A percentile compares a stretch with the other conserved stretches of the same genome.
Conservation (phyloP, 345 rosid genomes). For the Salix arbutifolia region DNA sequence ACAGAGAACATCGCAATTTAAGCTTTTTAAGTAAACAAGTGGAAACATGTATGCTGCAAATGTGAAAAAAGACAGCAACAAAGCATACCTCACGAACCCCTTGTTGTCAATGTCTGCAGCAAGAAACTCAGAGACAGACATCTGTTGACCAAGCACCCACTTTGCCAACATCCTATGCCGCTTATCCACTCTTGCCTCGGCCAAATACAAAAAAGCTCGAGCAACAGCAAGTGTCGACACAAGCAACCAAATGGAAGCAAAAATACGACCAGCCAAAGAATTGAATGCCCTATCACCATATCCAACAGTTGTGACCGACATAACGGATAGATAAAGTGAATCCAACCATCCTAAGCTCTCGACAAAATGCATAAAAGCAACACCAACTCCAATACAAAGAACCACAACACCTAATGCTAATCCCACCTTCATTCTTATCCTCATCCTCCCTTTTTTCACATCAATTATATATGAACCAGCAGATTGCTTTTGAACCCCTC, state of each 20-base stretch:
- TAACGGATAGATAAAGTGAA: constrained; percentile 81
- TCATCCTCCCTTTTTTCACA: constrained; percentile 90
- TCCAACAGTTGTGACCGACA: constrained; percentile 95
- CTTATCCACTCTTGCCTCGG: constrained; percentile 87
- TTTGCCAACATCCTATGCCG: constrained; percentile 70
- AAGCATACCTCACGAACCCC: constrained; percentile 70
- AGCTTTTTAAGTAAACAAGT: background rate
- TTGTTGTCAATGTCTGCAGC: constrained; percentile 82
- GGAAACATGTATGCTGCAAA: background rate
- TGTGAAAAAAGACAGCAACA: background rate
- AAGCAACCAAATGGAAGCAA: constrained; percentile 86
- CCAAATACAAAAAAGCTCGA: constrained; percentile 70
- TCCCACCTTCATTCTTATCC: constrained; percentile 92
- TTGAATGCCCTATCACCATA: constrained; percentile 76
- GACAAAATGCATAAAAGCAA: constrained; percentile 67
- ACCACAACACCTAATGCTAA: constrained; percentile 84
- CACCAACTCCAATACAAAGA: constrained; percentile 79
- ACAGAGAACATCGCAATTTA: background rate
- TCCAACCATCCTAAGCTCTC: constrained; percentile 80
- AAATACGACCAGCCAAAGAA: constrained; percentile 62
- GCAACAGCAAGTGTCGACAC: constrained; percentile 89
- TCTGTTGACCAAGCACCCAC: constrained; percentile 70
- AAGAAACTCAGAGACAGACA: constrained; percentile 83
- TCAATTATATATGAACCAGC: constrained; percentile 60
- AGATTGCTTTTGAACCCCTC: constrained; percentile 32